phyloP scores from a whole-genome alignment of 768 basidiomycete genomes.

The Austroboletus festivus region DNA sequence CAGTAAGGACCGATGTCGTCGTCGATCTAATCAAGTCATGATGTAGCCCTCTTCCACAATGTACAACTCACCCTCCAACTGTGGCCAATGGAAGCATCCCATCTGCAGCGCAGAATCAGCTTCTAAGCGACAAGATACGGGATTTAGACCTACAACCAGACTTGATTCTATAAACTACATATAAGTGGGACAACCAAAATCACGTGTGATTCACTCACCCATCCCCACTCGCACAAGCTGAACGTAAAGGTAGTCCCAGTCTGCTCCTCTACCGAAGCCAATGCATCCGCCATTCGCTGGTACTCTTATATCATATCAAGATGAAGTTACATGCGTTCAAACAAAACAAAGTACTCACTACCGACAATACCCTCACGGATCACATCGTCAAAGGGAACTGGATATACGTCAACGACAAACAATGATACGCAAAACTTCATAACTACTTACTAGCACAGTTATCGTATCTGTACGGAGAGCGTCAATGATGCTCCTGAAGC shows the following conservation, averaged over 20 bases:
- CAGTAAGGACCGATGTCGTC: constrained; percentile 39
- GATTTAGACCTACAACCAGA: constrained; percentile 53
- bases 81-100: constrained; percentile 34
- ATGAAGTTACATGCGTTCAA: background rate
- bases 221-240: constrained; percentile 67
- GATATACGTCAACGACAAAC: background rate
- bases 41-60: background rate
- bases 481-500: background rate
- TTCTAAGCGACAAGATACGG: constrained; percentile 15
- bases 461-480: constrained; percentile 43
- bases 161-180: constrained; percentile 42
- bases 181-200: background rate
- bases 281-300: constrained; percentile 57
- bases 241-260: constrained; percentile 55
- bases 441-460: constrained; percentile 50
- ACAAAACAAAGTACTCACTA: constrained; percentile 34
- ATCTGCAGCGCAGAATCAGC: constrained; percentile 26
- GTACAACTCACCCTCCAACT: constrained; percentile 40
- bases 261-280: constrained; percentile 40
- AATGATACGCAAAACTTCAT: background rate
- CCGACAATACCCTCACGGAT: constrained; percentile 52
- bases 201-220: constrained; percentile 37
- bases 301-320: constrained; percentile 41
- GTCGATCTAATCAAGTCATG: constrained; percentile 11
- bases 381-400: constrained; percentile 55